Conservation (phyloP, 495 filamentous ascomycete genomes). For the Tuber melanosporum region DNA sequence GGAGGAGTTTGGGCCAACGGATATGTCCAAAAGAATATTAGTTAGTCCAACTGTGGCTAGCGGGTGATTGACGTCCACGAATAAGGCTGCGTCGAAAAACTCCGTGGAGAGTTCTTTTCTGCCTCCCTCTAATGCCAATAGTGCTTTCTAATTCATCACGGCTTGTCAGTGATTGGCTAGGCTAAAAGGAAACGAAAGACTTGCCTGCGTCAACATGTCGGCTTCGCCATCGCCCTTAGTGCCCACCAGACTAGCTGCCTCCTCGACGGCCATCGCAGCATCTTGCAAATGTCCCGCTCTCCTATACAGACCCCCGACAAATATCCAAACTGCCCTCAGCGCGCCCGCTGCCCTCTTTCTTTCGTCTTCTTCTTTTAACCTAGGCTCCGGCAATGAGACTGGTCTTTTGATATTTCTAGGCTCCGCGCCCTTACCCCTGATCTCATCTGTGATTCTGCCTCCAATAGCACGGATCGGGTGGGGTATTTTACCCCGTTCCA, state of each 20-base stretch:
- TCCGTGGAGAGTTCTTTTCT: constrained; percentile 61
- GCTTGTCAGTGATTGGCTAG: constrained; percentile 6
- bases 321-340: constrained; percentile 66
- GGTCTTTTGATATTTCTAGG: constrained; percentile 33
- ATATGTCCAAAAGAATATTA: constrained; percentile 59
- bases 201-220: constrained; percentile 37
- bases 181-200: constrained; percentile 4
- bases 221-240: constrained; percentile 36
- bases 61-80: constrained; percentile 67
- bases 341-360: constrained; percentile 32
- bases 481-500: constrained; percentile 36
- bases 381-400: constrained; percentile 37
- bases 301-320: constrained; percentile 80
- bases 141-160: constrained; percentile 54
- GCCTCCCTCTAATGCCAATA: constrained; percentile 57
- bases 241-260: constrained; percentile 64
- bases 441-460: constrained; percentile 37
- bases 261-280: constrained; percentile 67
- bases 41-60: constrained; percentile 77
- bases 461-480: constrained; percentile 33
- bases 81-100: constrained; percentile 72
- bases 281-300: constrained; percentile 75
- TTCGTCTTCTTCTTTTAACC: constrained; percentile 41
- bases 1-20: neutral
- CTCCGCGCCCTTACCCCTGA: constrained; percentile 29